These are phyloP conservation scores for Aspergillus saccharolyticus DNA, from an alignment of 495 filamentous ascomycete genomes.

Conservation along the genomic window DNA sequence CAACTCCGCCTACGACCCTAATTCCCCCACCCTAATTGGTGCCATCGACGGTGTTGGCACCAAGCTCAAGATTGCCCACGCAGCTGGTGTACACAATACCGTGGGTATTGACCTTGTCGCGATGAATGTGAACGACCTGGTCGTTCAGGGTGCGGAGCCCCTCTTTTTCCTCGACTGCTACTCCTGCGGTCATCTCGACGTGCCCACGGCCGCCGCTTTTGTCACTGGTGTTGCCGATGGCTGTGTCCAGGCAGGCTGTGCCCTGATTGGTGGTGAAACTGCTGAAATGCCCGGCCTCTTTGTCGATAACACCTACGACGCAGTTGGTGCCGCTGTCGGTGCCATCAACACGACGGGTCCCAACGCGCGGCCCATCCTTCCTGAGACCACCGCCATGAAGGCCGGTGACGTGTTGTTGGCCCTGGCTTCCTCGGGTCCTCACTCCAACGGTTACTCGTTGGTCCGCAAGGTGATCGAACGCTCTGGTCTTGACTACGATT, in stretches of 20 bases:
- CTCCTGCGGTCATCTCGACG: slow-evolving; percentile 79
- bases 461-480: slow-evolving; percentile 79
- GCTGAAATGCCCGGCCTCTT: slow-evolving; percentile 98
- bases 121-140: slow-evolving; percentile 97
- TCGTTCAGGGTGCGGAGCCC: slow-evolving; percentile 91
- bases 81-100: slow-evolving; percentile 80
- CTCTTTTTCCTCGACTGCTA: slow-evolving; percentile 96
- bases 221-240: slow-evolving; percentile 83
- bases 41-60: slow-evolving; percentile 96
- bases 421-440: slow-evolving; percentile 74
- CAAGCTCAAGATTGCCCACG: slow-evolving; percentile 90
- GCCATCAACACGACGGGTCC: slow-evolving; percentile 57
- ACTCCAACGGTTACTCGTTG: slow-evolving; percentile 95
- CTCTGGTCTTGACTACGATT: slow-evolving; percentile 61
- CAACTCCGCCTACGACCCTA: slow-evolving; percentile 56
- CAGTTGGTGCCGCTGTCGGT: slow-evolving; percentile 81
- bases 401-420: slow-evolving; percentile 80
- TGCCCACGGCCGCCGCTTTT: slow-evolving; percentile 69
- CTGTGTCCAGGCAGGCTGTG: slow-evolving; percentile 75
- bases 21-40: slow-evolving; percentile 73
- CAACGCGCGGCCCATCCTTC: slow-evolving; percentile 60
- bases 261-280: slow-evolving; percentile 92
- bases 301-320: slow-evolving; percentile 76
- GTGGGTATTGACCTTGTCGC: slow-evolving; percentile 95
- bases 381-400: slow-evolving; percentile 68